Base-by-base conservation (phyloP, 768 basidiomycete species). In the Suillus plorans region DNA sequence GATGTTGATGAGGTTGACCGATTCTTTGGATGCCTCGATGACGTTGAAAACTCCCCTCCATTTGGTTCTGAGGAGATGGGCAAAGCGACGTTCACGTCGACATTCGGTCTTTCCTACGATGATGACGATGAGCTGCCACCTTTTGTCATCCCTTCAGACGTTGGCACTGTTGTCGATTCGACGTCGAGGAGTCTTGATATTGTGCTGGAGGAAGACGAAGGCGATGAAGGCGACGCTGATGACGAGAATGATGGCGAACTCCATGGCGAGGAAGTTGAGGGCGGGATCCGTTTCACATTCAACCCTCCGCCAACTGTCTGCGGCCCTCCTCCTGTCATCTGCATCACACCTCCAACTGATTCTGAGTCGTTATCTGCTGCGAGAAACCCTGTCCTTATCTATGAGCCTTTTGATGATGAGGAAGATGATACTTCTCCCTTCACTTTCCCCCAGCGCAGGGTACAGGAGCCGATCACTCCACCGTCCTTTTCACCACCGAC, bases 201-300 rank as follows among this genome's bases (percentile, higher is more conserved):
- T 34, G 81, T 85, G 3, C 71, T 77, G 34, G 82, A 84, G 63
- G 85, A 85, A 47, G 72, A 75, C 3, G 76, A 78, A 47, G 72
- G 74, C 5, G 65, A 67, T 6, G 64, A 62, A 25, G 70, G 53
- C 5, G 57, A 59, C 70, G 70, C 71, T 25, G 79, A 73, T 22
- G 69, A 70, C 5, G 79, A 82, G 16, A 79, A 79, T 31, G 82
- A 83, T 16, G 81, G 81, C 25, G 82, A 85, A 50, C 82, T 86
- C 68, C 80, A 86, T 62, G 88, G 87, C 37, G 85, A 89, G 65
- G 76, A 73, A 63, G 84, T 85, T 50, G 85, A 83, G 59, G 82
- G 87, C 37, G 91, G 91, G 6, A 90, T 93, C 71, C 86, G 83
- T 66, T 91, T 92, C 69, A 89, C 83, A 4, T 91, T 92, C 66